These are phyloP conservation scores for Venturiaceae sp. DNA, from an alignment of 2,329 filamentous ascomycete species.

Conservation along the genomic window DNA sequence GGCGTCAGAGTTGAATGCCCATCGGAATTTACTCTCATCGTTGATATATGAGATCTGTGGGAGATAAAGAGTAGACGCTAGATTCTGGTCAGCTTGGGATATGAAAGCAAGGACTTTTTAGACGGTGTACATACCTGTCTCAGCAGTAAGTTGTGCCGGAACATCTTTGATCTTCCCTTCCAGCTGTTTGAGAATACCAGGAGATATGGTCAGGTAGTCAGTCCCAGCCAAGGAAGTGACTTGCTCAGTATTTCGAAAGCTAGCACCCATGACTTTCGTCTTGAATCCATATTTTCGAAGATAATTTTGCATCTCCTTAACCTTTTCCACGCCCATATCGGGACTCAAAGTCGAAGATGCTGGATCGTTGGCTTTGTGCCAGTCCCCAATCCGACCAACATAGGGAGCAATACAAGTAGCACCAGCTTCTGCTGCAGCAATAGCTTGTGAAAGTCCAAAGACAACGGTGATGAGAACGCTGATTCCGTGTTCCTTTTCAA, in stretches of 20 bases:
- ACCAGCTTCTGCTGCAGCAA: background rate
- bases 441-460: background rate
- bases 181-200: background rate
- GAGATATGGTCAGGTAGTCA: background rate
- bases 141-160: background rate
- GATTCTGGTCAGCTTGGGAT: too few species aligned
- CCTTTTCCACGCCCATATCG: background rate
- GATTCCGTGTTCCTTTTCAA: background rate
- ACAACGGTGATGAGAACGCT: background rate
- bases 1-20: background rate
- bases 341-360: background rate
- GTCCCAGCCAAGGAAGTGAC: background rate
- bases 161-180: background rate
- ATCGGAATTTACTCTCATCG: background rate
- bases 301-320: background rate
- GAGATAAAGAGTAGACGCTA: too few species aligned
- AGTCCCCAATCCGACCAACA: slow-evolving; percentile 4
- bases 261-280: slow-evolving; percentile 1
- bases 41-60: background rate
- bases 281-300: background rate
- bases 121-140: background rate
- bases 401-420: background rate
- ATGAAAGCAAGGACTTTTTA: too few species aligned
- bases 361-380: background rate
- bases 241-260: background rate